Percentiles rank a stretch among this genome's conserved stretches.
Conservation (phyloP, 2,329 filamentous ascomycete genomes). For the Laburnicola sp. region DNA sequence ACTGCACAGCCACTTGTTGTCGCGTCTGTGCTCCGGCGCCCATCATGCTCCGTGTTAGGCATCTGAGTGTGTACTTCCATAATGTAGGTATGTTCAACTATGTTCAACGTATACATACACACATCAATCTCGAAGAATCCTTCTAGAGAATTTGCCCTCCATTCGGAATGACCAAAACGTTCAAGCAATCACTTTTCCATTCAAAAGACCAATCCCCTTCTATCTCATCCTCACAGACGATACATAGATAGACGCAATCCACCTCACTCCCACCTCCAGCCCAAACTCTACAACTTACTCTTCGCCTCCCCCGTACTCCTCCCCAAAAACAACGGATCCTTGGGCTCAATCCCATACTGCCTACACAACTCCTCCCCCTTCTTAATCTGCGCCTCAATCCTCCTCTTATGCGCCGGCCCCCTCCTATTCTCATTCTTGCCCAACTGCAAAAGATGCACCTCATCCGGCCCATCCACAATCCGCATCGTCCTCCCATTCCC, state of each 20-base stretch:
- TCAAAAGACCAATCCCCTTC: background rate
- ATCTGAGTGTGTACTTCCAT: too few relatives aligned
- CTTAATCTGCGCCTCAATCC: slow-evolving; percentile 66
- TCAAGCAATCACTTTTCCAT: too few relatives aligned
- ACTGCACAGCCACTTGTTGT: too few relatives aligned
- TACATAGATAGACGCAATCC: background rate
- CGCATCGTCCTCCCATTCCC: slow-evolving; percentile 77
- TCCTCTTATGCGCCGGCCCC: slow-evolving; percentile 62
- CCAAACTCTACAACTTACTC: slow-evolving; percentile 45
- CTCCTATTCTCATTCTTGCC: slow-evolving; percentile 78
- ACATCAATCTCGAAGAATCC: too few relatives aligned
- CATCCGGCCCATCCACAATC: slow-evolving; percentile 91
- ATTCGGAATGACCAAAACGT: too few relatives aligned
- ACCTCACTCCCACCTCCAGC: background rate
- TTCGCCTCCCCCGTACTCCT: slow-evolving; percentile 44
- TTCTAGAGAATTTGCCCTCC: too few relatives aligned
- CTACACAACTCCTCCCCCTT: slow-evolving; percentile 68
- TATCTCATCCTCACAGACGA: background rate
- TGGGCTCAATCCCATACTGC: slow-evolving; percentile 56
- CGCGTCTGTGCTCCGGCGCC: too few relatives aligned
- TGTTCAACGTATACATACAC: too few relatives aligned
- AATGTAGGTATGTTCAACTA: too few relatives aligned
- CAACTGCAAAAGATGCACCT: slow-evolving; percentile 80
- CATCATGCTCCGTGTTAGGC: too few relatives aligned
- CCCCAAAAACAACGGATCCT: slow-evolving; percentile 49